These are phyloP conservation scores for Leishmania lainsoni DNA, from an alignment of 208 protist species.

Conservation along the genomic window DNA sequence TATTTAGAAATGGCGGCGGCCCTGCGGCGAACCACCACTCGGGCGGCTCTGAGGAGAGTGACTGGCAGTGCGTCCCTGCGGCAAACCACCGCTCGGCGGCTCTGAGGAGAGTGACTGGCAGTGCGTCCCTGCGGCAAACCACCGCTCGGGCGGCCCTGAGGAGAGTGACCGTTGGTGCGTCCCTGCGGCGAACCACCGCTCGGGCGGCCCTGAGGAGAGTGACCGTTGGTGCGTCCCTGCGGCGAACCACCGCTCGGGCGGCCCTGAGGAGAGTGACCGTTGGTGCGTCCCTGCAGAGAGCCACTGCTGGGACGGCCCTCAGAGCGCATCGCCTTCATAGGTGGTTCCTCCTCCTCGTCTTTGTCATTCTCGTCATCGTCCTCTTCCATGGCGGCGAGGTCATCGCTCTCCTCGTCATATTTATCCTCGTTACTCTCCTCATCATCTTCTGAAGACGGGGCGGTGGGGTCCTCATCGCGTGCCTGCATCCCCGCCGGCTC, in stretches of 20 bases:
- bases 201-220: conserved; percentile 4
- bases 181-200: not conserved
- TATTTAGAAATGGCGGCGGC: conserved; percentile 22
- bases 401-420: conserved; percentile 34
- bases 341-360: conserved; percentile 39
- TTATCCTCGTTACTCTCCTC: conserved; percentile 36
- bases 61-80: conserved; percentile 15
- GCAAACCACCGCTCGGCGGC: conserved; percentile 25
- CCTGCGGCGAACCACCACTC: not conserved
- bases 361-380: conserved; percentile 28
- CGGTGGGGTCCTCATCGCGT: conserved; percentile 25
- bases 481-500: conserved; percentile 16
- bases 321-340: conserved; percentile 32
- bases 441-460: conserved; percentile 43
- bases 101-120: conserved; percentile 26
- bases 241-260: conserved; percentile 27
- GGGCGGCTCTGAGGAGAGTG: not conserved
- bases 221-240: conserved; percentile 13
- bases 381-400: conserved; percentile 27
- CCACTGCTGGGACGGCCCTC: conserved; percentile 25
- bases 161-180: conserved; percentile 10
- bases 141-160: conserved; percentile 25
- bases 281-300: conserved; percentile 28
- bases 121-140: conserved; percentile 22
- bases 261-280: conserved; percentile 23